A percentile compares a stretch with the other conserved stretches of the same genome.
Evolutionary conservation across 2,329 filamentous ascomycete genomes (phyloP).

Genomic region (Phialophora tarda): DNA sequence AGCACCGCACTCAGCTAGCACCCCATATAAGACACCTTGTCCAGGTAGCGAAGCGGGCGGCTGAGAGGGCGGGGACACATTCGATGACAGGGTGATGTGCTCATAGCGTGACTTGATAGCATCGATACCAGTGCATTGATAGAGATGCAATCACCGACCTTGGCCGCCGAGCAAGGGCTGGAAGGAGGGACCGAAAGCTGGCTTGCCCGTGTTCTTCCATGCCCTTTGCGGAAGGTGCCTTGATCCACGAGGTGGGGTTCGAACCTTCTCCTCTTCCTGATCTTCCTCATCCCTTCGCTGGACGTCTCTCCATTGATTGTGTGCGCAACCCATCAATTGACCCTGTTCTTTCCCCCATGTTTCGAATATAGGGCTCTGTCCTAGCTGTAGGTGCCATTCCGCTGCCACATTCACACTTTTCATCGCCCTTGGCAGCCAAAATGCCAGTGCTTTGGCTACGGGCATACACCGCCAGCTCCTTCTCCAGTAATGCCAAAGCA

Average conservation of each 20-base stretch:
- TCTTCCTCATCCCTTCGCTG: not conserved
- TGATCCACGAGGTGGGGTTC: not conserved
- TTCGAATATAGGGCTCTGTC: not conserved
- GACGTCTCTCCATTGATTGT: not conserved
- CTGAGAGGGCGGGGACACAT: not conserved
- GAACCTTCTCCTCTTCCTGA: not conserved
- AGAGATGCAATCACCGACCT: not conserved
- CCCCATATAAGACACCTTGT: not conserved
- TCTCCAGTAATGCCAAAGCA: not conserved
- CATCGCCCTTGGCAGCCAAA: not conserved
- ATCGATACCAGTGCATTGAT: conserved; percentile 8
- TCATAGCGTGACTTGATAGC: not conserved
- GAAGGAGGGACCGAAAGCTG: not conserved
- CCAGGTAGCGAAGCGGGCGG: not conserved
- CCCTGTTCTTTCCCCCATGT: not conserved
- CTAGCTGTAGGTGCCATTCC: not conserved
- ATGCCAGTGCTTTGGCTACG: not conserved
- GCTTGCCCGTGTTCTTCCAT: not conserved
- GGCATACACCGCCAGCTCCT: not conserved
- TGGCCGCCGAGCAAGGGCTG: not conserved
- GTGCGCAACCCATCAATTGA: not conserved
- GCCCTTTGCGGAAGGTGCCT: not conserved
- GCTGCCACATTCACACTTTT: not conserved
- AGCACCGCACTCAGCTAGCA: not conserved
- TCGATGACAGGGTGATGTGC: not conserved